A percentile compares a stretch with the other conserved stretches of the same genome.
These are phyloP conservation scores for Coemansia sp. DNA, from an alignment of 192 early-diverging fungal genomes.

Conservation along the genomic window DNA sequence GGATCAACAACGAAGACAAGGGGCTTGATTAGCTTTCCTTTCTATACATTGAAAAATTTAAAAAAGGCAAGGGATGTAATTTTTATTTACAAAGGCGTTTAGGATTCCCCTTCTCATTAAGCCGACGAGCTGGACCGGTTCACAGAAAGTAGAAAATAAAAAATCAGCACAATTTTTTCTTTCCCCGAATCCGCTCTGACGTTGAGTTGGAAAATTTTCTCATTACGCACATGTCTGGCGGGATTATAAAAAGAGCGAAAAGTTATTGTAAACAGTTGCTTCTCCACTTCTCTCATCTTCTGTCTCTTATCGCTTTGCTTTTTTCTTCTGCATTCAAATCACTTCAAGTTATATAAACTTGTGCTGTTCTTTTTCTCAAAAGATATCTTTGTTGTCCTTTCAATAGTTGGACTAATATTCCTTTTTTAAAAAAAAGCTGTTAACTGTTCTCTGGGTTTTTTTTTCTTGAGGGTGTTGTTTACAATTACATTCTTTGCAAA, in stretches of 20 bases:
- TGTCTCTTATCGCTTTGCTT: conserved; percentile 2
- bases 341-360: not conserved
- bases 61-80: not conserved
- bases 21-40: not conserved
- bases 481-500: conserved; percentile 11
- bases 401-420: too few species aligned
- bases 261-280: conserved; percentile 5
- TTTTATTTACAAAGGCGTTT: too few species aligned
- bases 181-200: not conserved
- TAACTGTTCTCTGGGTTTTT: conserved; percentile 28
- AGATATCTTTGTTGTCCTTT: too few species aligned
- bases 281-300: conserved; percentile 1
- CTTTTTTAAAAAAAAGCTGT: conserved; percentile 14
- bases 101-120: too few species aligned
- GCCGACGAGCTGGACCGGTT: conserved; percentile 12
- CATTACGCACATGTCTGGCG: not conserved
- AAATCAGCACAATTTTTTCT: not conserved
- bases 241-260: not conserved
- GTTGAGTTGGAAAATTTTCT: conserved; percentile 11
- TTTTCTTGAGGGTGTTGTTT: conserved; percentile 6
- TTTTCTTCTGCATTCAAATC: conserved; percentile 15
- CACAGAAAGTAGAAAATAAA: not conserved
- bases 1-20: not conserved
- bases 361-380: too few species aligned
- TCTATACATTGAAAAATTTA: not conserved